phyloP scores from a whole-genome alignment of 441 rosid genomes.

The Populus hybrid region DNA sequence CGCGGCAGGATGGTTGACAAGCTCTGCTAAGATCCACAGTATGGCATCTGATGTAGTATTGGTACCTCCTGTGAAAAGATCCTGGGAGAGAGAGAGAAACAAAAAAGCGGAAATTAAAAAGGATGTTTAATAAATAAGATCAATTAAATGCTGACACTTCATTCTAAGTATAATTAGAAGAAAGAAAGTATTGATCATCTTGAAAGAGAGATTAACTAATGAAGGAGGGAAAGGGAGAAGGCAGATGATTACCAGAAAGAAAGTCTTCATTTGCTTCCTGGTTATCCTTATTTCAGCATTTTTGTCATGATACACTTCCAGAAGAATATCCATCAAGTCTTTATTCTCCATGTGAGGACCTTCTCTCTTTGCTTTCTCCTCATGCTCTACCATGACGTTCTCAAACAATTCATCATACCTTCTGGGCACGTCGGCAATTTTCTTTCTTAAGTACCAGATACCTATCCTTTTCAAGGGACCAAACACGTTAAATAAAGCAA shows the following conservation, averaged over 20 bases:
- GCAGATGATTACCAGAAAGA: constrained; percentile 23
- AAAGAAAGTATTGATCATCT: too few species aligned
- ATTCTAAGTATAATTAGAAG: too few species aligned
- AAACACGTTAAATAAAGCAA: constrained; percentile 13
- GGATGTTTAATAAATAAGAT: too few species aligned
- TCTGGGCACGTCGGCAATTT: constrained; percentile 21
- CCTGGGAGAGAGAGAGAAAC: not conserved
- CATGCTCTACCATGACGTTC: constrained; percentile 37
- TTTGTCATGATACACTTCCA: constrained; percentile 25
- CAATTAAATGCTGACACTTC: too few species aligned
- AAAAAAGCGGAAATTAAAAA: too few species aligned
- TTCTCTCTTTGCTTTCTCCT: constrained; percentile 23
- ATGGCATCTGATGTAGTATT: constrained; percentile 29
- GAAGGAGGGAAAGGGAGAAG: too few species aligned
- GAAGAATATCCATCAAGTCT: constrained; percentile 41
- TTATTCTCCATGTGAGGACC: not conserved
- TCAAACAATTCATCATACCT: constrained; percentile 37
- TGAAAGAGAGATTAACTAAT: too few species aligned
- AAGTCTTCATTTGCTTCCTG: constrained; percentile 31
- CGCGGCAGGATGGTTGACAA: constrained; percentile 37
- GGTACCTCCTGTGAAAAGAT: constrained; percentile 16
- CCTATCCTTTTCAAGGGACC: constrained; percentile 28
- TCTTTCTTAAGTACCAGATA: constrained; percentile 24
- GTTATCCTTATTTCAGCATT: constrained; percentile 29
- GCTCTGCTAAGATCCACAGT: constrained; percentile 37